phyloP scores from a whole-genome alignment of 106 monocot genomes.

The Dactylorhiza incarnata region DNA sequence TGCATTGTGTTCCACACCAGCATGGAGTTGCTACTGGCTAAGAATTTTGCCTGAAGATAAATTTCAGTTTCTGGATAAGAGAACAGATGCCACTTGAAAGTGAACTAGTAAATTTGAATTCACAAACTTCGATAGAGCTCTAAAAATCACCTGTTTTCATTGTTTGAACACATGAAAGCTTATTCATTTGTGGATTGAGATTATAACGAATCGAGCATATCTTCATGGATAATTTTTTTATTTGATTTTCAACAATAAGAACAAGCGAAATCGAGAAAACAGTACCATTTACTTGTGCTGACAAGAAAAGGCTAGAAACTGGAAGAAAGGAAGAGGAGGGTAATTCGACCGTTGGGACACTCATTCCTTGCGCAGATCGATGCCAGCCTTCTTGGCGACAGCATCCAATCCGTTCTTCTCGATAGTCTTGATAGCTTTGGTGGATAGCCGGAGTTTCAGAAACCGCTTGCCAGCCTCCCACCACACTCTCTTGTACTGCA shows the following conservation, averaged over 20 bases:
- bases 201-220: not conserved
- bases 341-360: not conserved
- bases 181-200: not conserved
- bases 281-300: not conserved
- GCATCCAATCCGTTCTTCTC: conserved; percentile 97
- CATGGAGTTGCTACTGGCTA: not conserved
- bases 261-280: not conserved
- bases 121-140: not conserved
- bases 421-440: conserved; percentile 83
- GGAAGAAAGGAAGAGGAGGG: not conserved
- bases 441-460: conserved; percentile 82
- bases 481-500: conserved; percentile 97
- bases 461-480: conserved; percentile 88
- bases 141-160: not conserved
- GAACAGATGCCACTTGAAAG: not conserved
- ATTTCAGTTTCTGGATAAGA: not conserved
- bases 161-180: not conserved
- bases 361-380: conserved; percentile 75
- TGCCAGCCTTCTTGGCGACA: conserved; percentile 91
- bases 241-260: not conserved
- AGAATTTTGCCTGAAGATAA: not conserved
- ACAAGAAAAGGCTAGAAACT: not conserved
- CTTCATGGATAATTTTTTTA: not conserved
- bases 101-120: not conserved
- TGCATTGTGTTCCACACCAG: not conserved